Percentiles rank a stretch among this genome's conserved stretches.
These are phyloP conservation scores for Bonia amplexicaulis DNA, from an alignment of 176 grass and related monocot genomes.

Conservation along the genomic window DNA sequence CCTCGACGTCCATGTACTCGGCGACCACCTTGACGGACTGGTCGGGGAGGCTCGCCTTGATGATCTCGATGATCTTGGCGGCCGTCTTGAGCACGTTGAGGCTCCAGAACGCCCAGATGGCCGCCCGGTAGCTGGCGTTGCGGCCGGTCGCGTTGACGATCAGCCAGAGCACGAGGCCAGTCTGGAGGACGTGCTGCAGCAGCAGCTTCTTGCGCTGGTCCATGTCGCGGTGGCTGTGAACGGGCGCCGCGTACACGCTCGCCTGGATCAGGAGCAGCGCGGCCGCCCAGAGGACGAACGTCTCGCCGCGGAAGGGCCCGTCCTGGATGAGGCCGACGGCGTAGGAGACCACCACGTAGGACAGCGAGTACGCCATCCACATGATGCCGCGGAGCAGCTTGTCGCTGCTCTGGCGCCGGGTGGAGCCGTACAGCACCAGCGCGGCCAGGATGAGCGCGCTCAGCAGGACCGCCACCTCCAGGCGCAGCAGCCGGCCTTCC, in stretches of 20 bases:
- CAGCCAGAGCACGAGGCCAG: slow-evolving; percentile 40
- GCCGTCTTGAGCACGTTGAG: slow-evolving; percentile 48
- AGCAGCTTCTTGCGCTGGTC: slow-evolving; percentile 56
- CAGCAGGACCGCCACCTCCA: slow-evolving; percentile 48
- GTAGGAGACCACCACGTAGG: slow-evolving; percentile 56
- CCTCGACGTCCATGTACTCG: slow-evolving; percentile 54
- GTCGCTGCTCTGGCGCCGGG: slow-evolving; percentile 38
- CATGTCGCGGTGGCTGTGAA: slow-evolving; percentile 46
- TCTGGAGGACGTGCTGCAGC: slow-evolving; percentile 52
- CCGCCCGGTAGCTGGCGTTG: slow-evolving; percentile 38
- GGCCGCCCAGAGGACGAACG: slow-evolving; percentile 50
- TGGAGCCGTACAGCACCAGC: slow-evolving; percentile 40
- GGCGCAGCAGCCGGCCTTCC: slow-evolving; percentile 30
- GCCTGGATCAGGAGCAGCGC: slow-evolving; percentile 49
- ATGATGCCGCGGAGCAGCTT: slow-evolving; percentile 37
- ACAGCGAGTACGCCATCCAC: slow-evolving; percentile 55
- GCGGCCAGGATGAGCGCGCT: slow-evolving; percentile 43
- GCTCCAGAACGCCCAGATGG: slow-evolving; percentile 44
- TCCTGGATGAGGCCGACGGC: slow-evolving; percentile 54
- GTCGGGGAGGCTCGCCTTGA: slow-evolving; percentile 42
- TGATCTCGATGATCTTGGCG: slow-evolving; percentile 46
- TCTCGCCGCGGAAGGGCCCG: slow-evolving; percentile 48
- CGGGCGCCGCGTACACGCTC: slow-evolving; percentile 34
- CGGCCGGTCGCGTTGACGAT: slow-evolving; percentile 26
- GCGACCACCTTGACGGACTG: slow-evolving; percentile 38